A percentile compares a stretch with the other conserved stretches of the same genome.
These are phyloP conservation scores for Sphagnurus paluster DNA, from an alignment of 1,284 basidiomycete genomes.

Conservation along the genomic window DNA sequence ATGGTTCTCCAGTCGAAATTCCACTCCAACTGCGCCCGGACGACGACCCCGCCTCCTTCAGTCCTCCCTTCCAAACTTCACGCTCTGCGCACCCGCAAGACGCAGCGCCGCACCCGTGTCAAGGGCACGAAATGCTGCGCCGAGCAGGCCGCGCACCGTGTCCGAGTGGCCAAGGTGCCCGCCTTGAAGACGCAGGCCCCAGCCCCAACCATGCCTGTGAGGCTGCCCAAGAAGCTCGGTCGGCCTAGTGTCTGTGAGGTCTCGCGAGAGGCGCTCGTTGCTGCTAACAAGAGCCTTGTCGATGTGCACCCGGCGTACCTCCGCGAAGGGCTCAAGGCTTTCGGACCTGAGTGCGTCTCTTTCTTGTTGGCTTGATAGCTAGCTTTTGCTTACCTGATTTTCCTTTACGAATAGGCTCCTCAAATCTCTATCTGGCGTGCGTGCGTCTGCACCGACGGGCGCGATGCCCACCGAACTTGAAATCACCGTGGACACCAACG, in stretches of 20 bases:
- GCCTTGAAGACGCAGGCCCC: conserved; percentile 20
- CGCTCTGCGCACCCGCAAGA: conserved; percentile 24
- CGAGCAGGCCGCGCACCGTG: conserved; percentile 28
- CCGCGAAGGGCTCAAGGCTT: conserved; percentile 28
- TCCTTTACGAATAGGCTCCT: conserved; percentile 38
- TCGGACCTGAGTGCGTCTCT: conserved; percentile 34
- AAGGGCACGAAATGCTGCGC: conserved; percentile 26
- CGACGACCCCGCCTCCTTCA: conserved; percentile 27
- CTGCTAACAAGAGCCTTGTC: conserved; percentile 28
- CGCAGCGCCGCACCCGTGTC: conserved; percentile 26
- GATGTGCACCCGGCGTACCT: conserved; percentile 28
- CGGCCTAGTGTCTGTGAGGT: conserved; percentile 35
- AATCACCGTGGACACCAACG: conserved; percentile 32
- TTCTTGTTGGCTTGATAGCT: conserved; percentile 8
- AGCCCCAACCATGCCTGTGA: conserved; percentile 22
- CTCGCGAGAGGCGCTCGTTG: conserved; percentile 27
- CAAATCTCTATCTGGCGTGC: conserved; percentile 29
- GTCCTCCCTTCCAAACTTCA: conserved; percentile 21
- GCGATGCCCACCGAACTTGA: conserved; percentile 36
- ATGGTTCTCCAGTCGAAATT: conserved; percentile 28
- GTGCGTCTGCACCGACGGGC: conserved; percentile 25
- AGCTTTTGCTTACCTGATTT: not conserved
- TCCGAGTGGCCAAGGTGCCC: conserved; percentile 21
- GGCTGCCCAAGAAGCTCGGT: conserved; percentile 32
- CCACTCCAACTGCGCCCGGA: conserved; percentile 23